Evolutionary conservation across 441 rosid genomes (phyloP).

Genomic region (Eutrema salsugineum): DNA sequence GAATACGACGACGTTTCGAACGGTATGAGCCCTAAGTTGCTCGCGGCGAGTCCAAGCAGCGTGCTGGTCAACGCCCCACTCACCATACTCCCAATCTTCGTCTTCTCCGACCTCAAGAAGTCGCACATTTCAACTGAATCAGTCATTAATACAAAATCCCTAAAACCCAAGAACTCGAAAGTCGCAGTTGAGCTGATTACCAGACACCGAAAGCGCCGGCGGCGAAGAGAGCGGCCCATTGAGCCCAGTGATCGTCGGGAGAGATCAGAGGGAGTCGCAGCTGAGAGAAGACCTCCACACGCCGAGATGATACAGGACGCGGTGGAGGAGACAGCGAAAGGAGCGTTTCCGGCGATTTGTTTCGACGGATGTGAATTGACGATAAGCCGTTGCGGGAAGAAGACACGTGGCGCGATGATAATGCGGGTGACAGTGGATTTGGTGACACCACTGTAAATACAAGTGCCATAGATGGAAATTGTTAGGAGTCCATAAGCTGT

Average conservation of each 20-base stretch:
- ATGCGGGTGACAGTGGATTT: slow-evolving; percentile 9
- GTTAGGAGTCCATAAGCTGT: no score
- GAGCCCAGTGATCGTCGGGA: slow-evolving; percentile 55
- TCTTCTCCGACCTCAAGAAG: slow-evolving; percentile 66
- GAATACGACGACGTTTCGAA: slow-evolving; percentile 66
- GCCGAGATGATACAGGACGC: not conserved
- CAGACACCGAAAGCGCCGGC: slow-evolving; percentile 61
- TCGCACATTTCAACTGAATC: not conserved
- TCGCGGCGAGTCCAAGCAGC: slow-evolving; percentile 69
- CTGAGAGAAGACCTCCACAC: slow-evolving; percentile 39
- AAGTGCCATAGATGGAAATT: slow-evolving; percentile 11
- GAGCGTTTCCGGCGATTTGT: slow-evolving; percentile 8
- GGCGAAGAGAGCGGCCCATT: slow-evolving; percentile 54
- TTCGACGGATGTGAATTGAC: not conserved
- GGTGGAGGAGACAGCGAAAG: not conserved
- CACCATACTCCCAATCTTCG: slow-evolving; percentile 69
- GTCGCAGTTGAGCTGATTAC: slow-evolving; percentile 23
- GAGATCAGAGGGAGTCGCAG: slow-evolving; percentile 44
- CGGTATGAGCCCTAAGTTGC: slow-evolving; percentile 69
- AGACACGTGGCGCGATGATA: slow-evolving; percentile 24
- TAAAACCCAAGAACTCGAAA: not conserved
- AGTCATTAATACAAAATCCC: not conserved
- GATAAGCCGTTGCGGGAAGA: slow-evolving; percentile 13
- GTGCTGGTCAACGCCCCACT: slow-evolving; percentile 80
- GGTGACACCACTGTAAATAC: slow-evolving; percentile 17